Evolutionary conservation across 306 rosid genomes (phyloP).

Genomic region (Sindora glabra): DNA sequence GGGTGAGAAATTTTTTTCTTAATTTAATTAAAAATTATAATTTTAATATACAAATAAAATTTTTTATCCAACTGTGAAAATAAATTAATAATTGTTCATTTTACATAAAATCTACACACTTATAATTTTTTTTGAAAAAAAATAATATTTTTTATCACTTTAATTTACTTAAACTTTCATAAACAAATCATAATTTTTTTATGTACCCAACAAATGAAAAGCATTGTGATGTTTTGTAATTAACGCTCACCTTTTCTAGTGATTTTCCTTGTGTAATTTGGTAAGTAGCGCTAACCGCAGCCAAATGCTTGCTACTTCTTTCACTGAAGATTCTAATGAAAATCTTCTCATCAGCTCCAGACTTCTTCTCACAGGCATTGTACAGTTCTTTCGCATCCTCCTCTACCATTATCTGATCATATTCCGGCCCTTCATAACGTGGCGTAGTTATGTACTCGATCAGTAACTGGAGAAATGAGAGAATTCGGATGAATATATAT

Average conservation of each 20-base stretch:
- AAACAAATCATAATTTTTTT: too few relatives aligned
- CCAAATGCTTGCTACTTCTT: constrained; percentile 42
- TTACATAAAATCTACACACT: too few relatives aligned
- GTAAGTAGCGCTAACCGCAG: constrained; percentile 36
- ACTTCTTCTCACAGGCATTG: constrained; percentile 2
- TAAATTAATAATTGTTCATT: too few relatives aligned
- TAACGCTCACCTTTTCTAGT: constrained; percentile 28
- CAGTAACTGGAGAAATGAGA: constrained; percentile 26
- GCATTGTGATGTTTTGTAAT: too few relatives aligned
- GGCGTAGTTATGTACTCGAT: constrained; percentile 24
- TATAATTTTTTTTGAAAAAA: too few relatives aligned
- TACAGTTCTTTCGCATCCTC: constrained; percentile 1
- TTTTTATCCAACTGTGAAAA: too few relatives aligned
- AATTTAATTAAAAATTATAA: too few relatives aligned
- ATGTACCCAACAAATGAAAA: too few relatives aligned
- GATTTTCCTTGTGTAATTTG: constrained; percentile 18
- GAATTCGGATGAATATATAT: not conserved
- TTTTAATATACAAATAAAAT: too few relatives aligned
- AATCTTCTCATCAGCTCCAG: constrained; percentile 5
- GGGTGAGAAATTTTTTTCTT: too few relatives aligned
- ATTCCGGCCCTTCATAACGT: constrained; percentile 38
- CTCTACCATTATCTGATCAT: constrained; percentile 14
- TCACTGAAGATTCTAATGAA: constrained; percentile 30
- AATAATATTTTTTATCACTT: too few relatives aligned
- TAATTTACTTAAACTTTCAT: too few relatives aligned